A percentile compares a stretch with the other conserved stretches of the same genome.
Evolutionary conservation across 2,329 filamentous ascomycete genomes (phyloP).

Genomic region (Aureobasidium sp.): DNA sequence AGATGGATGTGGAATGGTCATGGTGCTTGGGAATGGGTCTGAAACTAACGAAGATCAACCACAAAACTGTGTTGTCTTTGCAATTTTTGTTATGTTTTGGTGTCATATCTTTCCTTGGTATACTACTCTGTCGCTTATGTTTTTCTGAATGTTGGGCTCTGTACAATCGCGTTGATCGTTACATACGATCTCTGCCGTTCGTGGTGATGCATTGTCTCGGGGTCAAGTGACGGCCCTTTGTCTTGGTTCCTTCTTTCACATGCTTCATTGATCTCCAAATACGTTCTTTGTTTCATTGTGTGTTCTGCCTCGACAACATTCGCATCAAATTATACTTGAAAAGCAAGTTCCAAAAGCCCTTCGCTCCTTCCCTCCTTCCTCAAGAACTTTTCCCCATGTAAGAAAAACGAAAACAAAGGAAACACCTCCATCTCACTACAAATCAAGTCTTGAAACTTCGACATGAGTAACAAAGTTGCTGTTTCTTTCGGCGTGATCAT

Average conservation of each 20-base stretch:
- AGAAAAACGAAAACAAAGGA: not conserved
- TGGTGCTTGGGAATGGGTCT: not conserved
- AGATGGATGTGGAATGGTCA: slow-evolving; percentile 12
- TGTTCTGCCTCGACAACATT: not conserved
- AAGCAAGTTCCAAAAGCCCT: not conserved
- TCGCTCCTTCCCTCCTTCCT: not conserved
- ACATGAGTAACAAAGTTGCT: not conserved
- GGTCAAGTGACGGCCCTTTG: not conserved
- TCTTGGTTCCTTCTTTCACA: not conserved
- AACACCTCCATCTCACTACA: not conserved
- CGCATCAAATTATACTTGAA: not conserved
- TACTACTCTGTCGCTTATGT: not conserved
- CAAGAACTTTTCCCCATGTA: not conserved
- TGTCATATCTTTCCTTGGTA: not conserved
- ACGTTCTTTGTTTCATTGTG: not conserved
- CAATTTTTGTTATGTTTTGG: not conserved
- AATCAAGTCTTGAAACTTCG: not conserved
- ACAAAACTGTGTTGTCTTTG: not conserved
- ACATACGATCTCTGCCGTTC: not conserved
- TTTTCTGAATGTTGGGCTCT: too few species aligned
- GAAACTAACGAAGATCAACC: not conserved
- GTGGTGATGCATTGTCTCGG: not conserved
- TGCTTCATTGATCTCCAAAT: not conserved
- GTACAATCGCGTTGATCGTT: not conserved
- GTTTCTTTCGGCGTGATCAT: not conserved